Evolutionary conservation across 352 stramenopile genomes (phyloP).

Genomic region (Phytophthora litchii): DNA sequence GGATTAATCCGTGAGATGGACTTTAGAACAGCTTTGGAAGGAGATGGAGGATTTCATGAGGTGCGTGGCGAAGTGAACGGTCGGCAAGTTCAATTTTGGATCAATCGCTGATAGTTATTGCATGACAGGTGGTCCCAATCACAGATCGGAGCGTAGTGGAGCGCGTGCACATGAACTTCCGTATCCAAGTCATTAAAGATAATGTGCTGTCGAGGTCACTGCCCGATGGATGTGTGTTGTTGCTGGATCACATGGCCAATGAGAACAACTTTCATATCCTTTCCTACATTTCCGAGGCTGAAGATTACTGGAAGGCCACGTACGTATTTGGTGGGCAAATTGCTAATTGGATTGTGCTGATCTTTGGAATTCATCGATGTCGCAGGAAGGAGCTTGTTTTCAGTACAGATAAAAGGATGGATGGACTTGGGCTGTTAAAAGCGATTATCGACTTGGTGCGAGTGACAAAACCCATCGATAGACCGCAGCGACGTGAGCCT

Average conservation of each 20-base stretch:
- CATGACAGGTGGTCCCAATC: constrained; percentile 71
- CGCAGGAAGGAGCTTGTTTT: constrained; percentile 58
- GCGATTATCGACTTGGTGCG: constrained; percentile 73
- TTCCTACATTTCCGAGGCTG: constrained; percentile 76
- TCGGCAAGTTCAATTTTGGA: not conserved
- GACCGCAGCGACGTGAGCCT: constrained; percentile 57
- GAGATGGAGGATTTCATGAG: constrained; percentile 69
- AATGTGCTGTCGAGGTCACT: constrained; percentile 82
- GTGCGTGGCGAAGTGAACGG: constrained; percentile 24
- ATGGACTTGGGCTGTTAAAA: constrained; percentile 72
- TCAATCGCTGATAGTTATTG: constrained; percentile 4
- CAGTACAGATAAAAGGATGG: constrained; percentile 39
- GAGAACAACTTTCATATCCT: constrained; percentile 89
- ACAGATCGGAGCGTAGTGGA: constrained; percentile 58
- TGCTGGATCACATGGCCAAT: constrained; percentile 84
- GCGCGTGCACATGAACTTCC: constrained; percentile 87
- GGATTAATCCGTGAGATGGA: constrained; percentile 76
- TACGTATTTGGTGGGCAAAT: constrained; percentile 31
- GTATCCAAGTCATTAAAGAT: constrained; percentile 89
- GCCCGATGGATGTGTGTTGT: constrained; percentile 73
- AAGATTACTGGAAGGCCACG: constrained; percentile 74
- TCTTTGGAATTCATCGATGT: not conserved
- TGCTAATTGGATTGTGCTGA: constrained; percentile 1
- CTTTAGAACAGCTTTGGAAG: constrained; percentile 71
- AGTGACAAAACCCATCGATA: constrained; percentile 69